Base-by-base conservation (phyloP, 2,329 filamentous ascomycete species). In the Hypoxylon sp. region DNA sequence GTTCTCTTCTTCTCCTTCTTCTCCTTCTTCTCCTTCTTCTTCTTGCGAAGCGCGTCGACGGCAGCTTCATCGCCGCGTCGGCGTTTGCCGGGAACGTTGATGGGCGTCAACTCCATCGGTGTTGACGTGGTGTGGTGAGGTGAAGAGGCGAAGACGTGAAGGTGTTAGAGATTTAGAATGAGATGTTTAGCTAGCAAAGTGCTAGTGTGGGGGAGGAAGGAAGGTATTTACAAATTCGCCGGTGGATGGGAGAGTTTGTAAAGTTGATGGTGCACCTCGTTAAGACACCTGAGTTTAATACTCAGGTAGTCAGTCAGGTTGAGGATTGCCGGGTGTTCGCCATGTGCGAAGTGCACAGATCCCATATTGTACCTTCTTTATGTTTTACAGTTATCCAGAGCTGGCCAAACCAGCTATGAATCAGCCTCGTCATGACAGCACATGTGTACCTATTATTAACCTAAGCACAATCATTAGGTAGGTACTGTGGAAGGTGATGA, bases 51-150 rank as follows among this genome's bases (percentile, higher is more conserved):
- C 10, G 28, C 28, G 14, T 51, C 25, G 10, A 46, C 50, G 30
- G 43, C 19, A n/a, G 55, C 43, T 13, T 73, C 63, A 28, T 61
- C 68, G 21, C n/a, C 32, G 19, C 63, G 67, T 10, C 76, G 75
- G 51, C 81, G 80, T 73, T 86, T 87, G 63, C 85, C 83, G 46
- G 81, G 80, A 61, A 86, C 76, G 48, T 75, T 82, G 65, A 88
- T 76, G 2, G 83, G 85, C 5, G 85, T 87, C 56, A 86, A 80
- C 46, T 79, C 76, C 83, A 86, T 86, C 0, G 9, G 36, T 21
- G 23, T 50, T 5, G 25, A 38, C 21, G 38, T 6, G 38, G 25
- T 28, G 25, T 38, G 38, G 38, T 13, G 48, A 38, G 5, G 17
- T 52, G 17, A 14, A 2, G 17, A 52, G 5, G 6, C 9, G 6